phyloP scores from a whole-genome alignment of 768 basidiomycete genomes.

The Mycena venus region DNA sequence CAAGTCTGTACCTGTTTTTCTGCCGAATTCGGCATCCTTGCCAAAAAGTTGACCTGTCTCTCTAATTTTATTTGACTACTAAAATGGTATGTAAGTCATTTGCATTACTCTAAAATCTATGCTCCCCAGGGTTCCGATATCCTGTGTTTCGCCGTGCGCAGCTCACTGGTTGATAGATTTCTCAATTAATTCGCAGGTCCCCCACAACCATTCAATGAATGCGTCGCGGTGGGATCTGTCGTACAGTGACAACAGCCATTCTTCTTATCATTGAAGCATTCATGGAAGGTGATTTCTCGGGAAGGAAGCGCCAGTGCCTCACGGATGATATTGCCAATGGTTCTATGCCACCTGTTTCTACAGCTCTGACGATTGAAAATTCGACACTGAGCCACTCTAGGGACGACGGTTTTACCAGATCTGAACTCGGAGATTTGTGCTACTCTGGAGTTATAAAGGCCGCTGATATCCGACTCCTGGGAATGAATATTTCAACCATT shows the following conservation, averaged over 20 bases:
- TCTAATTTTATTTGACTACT: slow-evolving; percentile 1
- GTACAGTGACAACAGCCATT: neutral
- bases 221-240: neutral
- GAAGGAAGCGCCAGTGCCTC: neutral
- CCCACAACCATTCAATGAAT: neutral
- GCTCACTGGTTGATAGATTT: neutral
- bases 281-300: neutral
- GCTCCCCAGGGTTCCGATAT: slow-evolving; percentile 7
- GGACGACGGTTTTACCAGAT: neutral
- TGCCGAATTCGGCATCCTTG: too few species aligned
- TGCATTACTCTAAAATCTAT: neutral
- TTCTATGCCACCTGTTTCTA: neutral
- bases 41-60: too few species aligned
- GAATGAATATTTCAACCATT: too few species aligned
- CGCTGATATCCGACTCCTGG: too few species aligned
- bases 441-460: too few species aligned
- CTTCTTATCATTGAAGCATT: neutral
- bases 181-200: neutral
- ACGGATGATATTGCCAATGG: neutral
- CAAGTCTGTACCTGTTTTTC: too few species aligned
- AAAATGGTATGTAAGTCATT: too few species aligned
- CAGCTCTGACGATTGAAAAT: neutral
- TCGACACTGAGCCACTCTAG: neutral
- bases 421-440: too few species aligned
- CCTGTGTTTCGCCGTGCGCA: neutral